phyloP scores from a whole-genome alignment of 306 rosid genomes.

The Cyclanthera cordifolia region DNA sequence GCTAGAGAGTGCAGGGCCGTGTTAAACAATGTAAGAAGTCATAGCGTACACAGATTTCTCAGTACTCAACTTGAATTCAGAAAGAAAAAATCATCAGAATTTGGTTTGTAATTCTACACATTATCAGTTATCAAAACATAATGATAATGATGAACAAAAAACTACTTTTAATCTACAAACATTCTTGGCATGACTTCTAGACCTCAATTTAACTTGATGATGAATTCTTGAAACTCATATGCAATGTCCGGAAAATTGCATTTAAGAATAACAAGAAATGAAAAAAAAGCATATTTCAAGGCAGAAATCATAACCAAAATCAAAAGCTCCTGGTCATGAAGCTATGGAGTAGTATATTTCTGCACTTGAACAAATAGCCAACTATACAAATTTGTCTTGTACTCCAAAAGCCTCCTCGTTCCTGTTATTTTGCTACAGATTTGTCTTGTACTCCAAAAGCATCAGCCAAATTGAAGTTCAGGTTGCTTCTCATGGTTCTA shows the following conservation, averaged over 20 bases:
- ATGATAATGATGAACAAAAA: background rate
- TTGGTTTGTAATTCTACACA: too few species aligned
- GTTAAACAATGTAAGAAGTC: too few species aligned
- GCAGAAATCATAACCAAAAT: background rate
- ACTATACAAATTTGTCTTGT: slow-evolving; percentile 17
- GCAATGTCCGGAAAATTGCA: slow-evolving; percentile 4
- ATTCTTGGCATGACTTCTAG: background rate
- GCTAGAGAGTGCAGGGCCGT: too few species aligned
- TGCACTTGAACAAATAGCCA: slow-evolving; percentile 16
- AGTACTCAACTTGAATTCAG: too few species aligned
- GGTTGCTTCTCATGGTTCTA: slow-evolving; percentile 55
- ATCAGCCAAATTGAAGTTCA: slow-evolving; percentile 65
- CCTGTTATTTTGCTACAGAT: slow-evolving; percentile 16
- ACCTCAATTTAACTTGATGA: background rate
- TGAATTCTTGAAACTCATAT: background rate
- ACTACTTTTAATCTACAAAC: background rate
- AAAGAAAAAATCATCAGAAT: too few species aligned
- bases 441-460: slow-evolving; percentile 50
- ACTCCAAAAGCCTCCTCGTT: slow-evolving; percentile 68
- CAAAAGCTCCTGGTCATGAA: slow-evolving; percentile 1
- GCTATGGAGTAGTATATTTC: slow-evolving; percentile 11
- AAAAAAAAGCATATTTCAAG: background rate
- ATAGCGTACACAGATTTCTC: too few species aligned
- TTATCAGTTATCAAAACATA: too few species aligned
- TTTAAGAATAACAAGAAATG: background rate